A percentile compares a stretch with the other conserved stretches of the same genome.
Conservation (phyloP, 805 yeast species). For the Clavispora fructus region DNA sequence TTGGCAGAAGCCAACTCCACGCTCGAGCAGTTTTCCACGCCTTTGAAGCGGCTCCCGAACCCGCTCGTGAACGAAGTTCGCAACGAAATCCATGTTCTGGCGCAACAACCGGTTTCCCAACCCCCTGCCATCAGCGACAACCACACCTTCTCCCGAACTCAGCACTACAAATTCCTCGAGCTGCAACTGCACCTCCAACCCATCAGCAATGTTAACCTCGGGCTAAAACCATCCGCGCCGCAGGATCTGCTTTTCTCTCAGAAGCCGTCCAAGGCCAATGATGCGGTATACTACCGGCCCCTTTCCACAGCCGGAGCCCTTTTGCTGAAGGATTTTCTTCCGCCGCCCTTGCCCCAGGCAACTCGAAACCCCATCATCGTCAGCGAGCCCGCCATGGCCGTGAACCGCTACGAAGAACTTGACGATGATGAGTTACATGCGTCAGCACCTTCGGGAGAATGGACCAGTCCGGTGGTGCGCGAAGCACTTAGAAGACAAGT, state of each 20-base stretch:
- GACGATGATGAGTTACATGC: slow-evolving; percentile 2
- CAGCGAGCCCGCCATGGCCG: neutral
- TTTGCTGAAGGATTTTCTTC: slow-evolving; percentile 9
- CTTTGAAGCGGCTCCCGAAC: slow-evolving; percentile 11
- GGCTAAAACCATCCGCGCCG: neutral
- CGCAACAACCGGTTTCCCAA: neutral
- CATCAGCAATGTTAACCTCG: neutral
- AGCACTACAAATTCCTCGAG: neutral
- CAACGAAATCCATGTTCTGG: slow-evolving; percentile 2
- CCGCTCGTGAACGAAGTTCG: slow-evolving; percentile 7
- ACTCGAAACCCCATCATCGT: slow-evolving; percentile 9
- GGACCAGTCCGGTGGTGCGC: slow-evolving; percentile 40
- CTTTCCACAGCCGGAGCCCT: slow-evolving; percentile 5
- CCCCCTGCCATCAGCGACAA: neutral
- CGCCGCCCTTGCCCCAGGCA: slow-evolving; percentile 6
- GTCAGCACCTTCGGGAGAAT: slow-evolving; percentile 19
- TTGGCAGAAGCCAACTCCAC: slow-evolving; percentile 2
- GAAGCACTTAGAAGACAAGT: slow-evolving; percentile 42
- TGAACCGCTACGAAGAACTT: neutral
- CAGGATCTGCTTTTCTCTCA: neutral
- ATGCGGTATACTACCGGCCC: slow-evolving; percentile 4
- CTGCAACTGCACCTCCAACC: neutral
- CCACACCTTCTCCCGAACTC: neutral
- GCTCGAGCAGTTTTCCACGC: slow-evolving; percentile 5
- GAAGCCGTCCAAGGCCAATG: neutral